Base-by-base conservation (phyloP, 768 basidiomycete genomes). In the Pulveroboletus sp. region DNA sequence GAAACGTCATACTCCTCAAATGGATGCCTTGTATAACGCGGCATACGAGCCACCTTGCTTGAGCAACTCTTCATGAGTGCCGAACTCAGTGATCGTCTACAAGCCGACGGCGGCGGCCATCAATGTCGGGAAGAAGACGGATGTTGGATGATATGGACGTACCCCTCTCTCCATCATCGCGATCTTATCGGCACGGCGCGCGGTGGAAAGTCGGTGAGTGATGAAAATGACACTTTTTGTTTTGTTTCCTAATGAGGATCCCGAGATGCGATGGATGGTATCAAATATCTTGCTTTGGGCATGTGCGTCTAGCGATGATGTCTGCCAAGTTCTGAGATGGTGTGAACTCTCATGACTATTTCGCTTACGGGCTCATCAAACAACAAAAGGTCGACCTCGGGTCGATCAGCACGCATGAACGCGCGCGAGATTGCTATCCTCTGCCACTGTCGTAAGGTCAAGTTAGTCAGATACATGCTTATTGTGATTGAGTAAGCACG, bases 101-200 rank as follows among this genome's bases (percentile, higher is more conserved):
- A 38, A 32, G 63, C 34, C 41, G 14, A 54, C 27, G 37, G 12
- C 6, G 43, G 54, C 60, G 60, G 62, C 50, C 23, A 66, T 63
- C 55, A 63, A 54, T 41, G 19, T 29, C 14, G 26, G 48, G 41
- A 48, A 55, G 53, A 41, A 37, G 49, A 38, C 17, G 51, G 43
- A 45, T 40, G 26, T 32, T 49, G 23, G 51, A 51, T 32, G 27
- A 44, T 12, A 50, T 39, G 36, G n/a, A 73, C 76, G 52, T 56
- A 77, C 76, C 49, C 88, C 88, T 59, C 78, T 76, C 58, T 89
- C 84, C 85, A 90, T 88, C 82, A 89, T 86, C 36, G 86, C 88
- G 55, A 90, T 80, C 69, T 89, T 89, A 71, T 92, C 87, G 54
- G 89, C 89, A 36, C 86, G 80, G 4, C 87, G 83, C 17, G 89